Conservation (phyloP, 805 yeast species). For the Cyberlindnera lachancei region DNA sequence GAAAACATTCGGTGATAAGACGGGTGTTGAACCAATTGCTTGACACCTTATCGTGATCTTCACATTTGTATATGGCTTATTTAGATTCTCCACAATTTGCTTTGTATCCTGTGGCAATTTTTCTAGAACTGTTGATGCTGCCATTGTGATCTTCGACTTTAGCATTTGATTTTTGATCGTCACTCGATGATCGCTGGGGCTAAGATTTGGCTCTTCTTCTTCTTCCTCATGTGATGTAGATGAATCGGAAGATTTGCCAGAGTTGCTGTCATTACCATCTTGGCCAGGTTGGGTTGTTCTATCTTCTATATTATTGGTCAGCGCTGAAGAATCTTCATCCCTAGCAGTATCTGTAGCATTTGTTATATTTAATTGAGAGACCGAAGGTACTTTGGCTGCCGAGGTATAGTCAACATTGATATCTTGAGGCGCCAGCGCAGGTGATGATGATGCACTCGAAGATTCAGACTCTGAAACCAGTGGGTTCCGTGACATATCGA, state of each 20-base stretch:
- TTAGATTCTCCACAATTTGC: slow-evolving; percentile 8
- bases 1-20: slow-evolving; percentile 42
- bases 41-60: slow-evolving; percentile 44
- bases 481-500: slow-evolving; percentile 10
- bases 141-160: slow-evolving; percentile 15
- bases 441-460: slow-evolving; percentile 13
- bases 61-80: slow-evolving; percentile 4
- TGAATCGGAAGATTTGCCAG: no score
- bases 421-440: no score
- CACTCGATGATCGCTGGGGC: neutral
- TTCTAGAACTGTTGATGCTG: slow-evolving; percentile 18
- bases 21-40: slow-evolving; percentile 52
- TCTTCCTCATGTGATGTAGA: neutral
- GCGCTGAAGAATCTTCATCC: no score
- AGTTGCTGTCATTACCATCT: no score
- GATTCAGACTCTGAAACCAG: slow-evolving; percentile 21
- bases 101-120: slow-evolving; percentile 16
- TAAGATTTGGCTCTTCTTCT: neutral
- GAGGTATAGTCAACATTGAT: no score
- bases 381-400: neutral
- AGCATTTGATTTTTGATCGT: slow-evolving; percentile 16
- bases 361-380: slow-evolving; percentile 4
- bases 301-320: no score
- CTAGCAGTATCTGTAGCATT: no score
- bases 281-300: no score